Evolutionary conservation across 2,329 filamentous ascomycete species (phyloP).

Genomic region (Gyromitra esculenta): DNA sequence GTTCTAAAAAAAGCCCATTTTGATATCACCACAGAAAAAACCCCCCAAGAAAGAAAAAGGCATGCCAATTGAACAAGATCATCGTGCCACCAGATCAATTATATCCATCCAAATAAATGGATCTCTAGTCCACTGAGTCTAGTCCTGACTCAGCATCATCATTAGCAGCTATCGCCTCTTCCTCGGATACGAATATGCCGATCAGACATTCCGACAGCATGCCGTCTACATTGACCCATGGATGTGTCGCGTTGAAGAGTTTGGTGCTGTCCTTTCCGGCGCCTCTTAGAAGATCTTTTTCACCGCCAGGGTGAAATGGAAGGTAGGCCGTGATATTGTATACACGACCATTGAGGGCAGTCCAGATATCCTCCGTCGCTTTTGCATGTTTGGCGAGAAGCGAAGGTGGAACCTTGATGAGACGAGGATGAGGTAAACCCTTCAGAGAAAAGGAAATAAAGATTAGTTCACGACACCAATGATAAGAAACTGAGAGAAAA

Average conservation of each 20-base stretch:
- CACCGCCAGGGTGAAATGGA: conserved; percentile 88
- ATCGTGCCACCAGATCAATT: not conserved
- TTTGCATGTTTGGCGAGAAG: conserved; percentile 81
- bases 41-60: not conserved
- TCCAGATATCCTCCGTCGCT: conserved; percentile 89
- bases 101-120: conserved; percentile 14
- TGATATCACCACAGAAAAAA: conserved; percentile 18
- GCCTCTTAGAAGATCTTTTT: conserved; percentile 74
- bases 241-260: conserved; percentile 73
- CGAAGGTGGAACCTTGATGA: conserved; percentile 80
- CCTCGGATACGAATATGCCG: conserved; percentile 71
- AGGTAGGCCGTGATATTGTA: conserved; percentile 94
- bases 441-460: conserved; percentile 7
- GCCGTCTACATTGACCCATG: conserved; percentile 77
- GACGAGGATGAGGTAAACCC: conserved; percentile 60
- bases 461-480: conserved; percentile 21
- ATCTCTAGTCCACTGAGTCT: conserved; percentile 46
- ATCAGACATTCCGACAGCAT: conserved; percentile 73
- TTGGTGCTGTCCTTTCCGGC: conserved; percentile 71
- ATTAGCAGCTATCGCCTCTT: conserved; percentile 56
- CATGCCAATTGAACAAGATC: not conserved
- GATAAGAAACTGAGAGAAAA: not conserved
- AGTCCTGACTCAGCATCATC: conserved; percentile 22
- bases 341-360: conserved; percentile 84
- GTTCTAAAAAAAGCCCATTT: conserved; percentile 31